A percentile compares a stretch with the other conserved stretches of the same genome.
Conservation (phyloP, 306 rosid species). For the Sindora glabra region DNA sequence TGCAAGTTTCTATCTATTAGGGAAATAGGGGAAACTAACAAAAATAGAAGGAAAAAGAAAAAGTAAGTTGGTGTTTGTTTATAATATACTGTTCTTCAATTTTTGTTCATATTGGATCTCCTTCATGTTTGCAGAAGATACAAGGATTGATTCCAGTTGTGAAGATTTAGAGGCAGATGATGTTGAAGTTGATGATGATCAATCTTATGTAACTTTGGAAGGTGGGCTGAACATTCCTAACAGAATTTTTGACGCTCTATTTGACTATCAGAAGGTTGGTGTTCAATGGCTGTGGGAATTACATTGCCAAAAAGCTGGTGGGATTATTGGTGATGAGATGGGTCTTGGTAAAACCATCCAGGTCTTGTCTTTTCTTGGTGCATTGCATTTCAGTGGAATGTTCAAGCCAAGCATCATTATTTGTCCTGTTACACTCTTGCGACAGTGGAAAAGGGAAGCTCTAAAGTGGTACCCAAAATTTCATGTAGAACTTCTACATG, state of each 20-base stretch:
- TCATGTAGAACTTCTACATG: conserved; percentile 76
- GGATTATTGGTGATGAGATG: conserved; percentile 99
- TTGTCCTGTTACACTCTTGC: conserved; percentile 91
- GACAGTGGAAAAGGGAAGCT: conserved; percentile 97
- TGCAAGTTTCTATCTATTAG: conserved; percentile 6
- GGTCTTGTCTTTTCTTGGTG: conserved; percentile 83
- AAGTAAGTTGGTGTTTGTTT: not conserved
- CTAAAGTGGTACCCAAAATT: conserved; percentile 79
- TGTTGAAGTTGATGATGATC: conserved; percentile 38
- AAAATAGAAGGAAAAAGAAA: not conserved
- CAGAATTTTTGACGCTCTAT: conserved; percentile 59
- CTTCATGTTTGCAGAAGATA: conserved; percentile 44
- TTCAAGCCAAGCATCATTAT: conserved; percentile 82
- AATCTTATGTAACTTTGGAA: conserved; percentile 61
- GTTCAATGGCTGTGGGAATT: conserved; percentile 99
- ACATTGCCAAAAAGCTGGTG: conserved; percentile 98
- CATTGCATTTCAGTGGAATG: conserved; percentile 87
- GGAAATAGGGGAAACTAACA: not conserved
- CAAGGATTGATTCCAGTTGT: conserved; percentile 30
- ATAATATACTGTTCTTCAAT: not conserved
- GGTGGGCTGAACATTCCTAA: conserved; percentile 85
- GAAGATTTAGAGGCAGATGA: conserved; percentile 53
- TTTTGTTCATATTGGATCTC: conserved; percentile 6
- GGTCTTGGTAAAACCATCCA: conserved; percentile 98
- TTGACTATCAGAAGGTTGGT: conserved; percentile 96